Evolutionary conservation across 108 stramenopile genomes (phyloP).

Genomic region (Phaeodactylum tricornutum): DNA sequence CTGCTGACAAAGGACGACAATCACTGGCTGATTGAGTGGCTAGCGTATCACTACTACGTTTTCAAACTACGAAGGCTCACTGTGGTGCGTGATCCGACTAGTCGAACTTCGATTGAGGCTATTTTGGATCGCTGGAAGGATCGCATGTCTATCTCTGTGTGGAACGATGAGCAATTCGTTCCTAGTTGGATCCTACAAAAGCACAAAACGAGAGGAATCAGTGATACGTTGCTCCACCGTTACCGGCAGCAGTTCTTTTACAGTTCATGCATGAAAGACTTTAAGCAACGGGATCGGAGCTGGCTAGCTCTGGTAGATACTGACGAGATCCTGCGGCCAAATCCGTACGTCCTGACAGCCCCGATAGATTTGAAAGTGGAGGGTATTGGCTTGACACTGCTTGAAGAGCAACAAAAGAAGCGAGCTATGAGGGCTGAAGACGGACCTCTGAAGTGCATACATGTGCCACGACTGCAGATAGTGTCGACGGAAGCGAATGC

Average conservation of each 20-base stretch:
- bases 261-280: conserved; percentile 9
- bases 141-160: conserved; percentile 19
- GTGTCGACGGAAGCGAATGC: neutral
- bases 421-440: too few relatives aligned
- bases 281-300: conserved; percentile 8
- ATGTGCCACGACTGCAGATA: neutral
- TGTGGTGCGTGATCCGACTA: conserved; percentile 34
- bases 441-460: too few relatives aligned
- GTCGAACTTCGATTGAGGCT: conserved; percentile 2
- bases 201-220: neutral
- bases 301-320: conserved; percentile 20
- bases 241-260: conserved; percentile 18
- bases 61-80: conserved; percentile 30
- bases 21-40: conserved; percentile 21
- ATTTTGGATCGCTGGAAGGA: conserved; percentile 24
- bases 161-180: conserved; percentile 30
- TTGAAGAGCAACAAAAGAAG: too few relatives aligned
- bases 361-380: too few relatives aligned
- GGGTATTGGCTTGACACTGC: too few relatives aligned
- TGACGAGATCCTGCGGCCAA: conserved; percentile 14
- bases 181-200: conserved; percentile 1
- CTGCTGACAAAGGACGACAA: conserved; percentile 42
- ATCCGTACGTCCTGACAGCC: too few relatives aligned
- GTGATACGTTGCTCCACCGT: conserved; percentile 4
- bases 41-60: conserved; percentile 42